Conservation (phyloP, 257 asterid species). For the Lavandula angustifolia region DNA sequence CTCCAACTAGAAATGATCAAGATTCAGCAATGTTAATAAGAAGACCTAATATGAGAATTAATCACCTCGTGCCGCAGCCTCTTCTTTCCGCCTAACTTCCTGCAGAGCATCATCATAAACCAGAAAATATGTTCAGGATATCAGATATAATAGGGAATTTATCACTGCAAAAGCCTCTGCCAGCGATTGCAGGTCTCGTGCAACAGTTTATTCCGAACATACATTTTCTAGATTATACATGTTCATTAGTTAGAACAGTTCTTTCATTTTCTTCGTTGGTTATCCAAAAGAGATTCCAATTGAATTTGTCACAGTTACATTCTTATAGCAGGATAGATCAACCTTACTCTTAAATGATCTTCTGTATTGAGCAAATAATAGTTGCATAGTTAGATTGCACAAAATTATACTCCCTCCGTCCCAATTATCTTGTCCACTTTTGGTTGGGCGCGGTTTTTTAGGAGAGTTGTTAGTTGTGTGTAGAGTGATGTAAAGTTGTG, state of each 20-base stretch:
- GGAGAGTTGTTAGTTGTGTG: no score
- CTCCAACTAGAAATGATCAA: conserved; percentile 18
- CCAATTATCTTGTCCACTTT: no score
- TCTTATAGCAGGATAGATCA: conserved; percentile 16
- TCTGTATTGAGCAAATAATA: conserved; percentile 5
- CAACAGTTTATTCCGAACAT: neutral
- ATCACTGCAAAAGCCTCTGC: neutral
- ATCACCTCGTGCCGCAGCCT: conserved; percentile 90
- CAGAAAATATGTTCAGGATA: conserved; percentile 6
- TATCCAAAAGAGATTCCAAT: neutral
- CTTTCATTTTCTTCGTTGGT: neutral
- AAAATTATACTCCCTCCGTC: neutral
- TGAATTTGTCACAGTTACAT: conserved; percentile 1
- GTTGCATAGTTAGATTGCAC: neutral
- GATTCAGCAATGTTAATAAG: conserved; percentile 1
- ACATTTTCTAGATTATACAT: neutral
- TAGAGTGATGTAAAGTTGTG: no score
- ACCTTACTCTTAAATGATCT: conserved; percentile 3
- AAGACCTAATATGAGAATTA: conserved; percentile 23
- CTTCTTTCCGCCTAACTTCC: conserved; percentile 82
- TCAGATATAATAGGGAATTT: neutral
- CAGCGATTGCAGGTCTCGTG: neutral
- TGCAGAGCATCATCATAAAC: conserved; percentile 34
- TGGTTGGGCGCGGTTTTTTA: no score
- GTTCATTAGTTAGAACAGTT: neutral